phyloP scores from a whole-genome alignment of 768 basidiomycete species.

The Astraeus odoratus region DNA sequence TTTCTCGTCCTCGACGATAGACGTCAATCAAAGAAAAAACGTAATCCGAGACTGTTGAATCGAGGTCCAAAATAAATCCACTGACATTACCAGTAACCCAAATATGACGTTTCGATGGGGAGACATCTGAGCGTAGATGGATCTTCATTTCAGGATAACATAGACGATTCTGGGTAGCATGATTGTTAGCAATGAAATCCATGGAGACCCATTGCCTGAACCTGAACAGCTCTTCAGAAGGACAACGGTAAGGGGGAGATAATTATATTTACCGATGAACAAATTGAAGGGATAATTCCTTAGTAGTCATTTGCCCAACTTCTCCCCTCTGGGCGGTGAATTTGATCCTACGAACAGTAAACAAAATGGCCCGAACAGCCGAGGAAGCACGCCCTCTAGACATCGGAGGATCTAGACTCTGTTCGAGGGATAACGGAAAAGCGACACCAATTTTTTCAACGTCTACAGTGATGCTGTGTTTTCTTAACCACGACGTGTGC shows the following conservation, averaged over 20 bases:
- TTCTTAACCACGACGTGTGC: conserved; percentile 46
- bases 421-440: conserved; percentile 70
- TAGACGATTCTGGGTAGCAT: conserved; percentile 64
- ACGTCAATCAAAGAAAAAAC: conserved; percentile 81
- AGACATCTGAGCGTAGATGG: conserved; percentile 52
- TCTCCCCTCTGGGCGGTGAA: conserved; percentile 73
- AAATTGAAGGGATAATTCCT: conserved; percentile 79
- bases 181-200: conserved; percentile 67
- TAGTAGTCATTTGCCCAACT: conserved; percentile 68
- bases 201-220: conserved; percentile 68
- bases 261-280: conserved; percentile 50
- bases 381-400: conserved; percentile 32
- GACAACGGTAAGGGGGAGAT: not conserved
- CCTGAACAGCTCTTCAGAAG: conserved; percentile 31
- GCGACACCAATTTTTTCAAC: conserved; percentile 78
- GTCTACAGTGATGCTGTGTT: conserved; percentile 46
- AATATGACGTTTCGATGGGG: conserved; percentile 43
- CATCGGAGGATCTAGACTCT: conserved; percentile 44
- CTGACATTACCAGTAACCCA: conserved; percentile 66
- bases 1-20: conserved; percentile 73
- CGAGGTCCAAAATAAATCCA: conserved; percentile 81
- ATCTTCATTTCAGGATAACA: conserved; percentile 79
- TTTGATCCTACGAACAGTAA: conserved; percentile 68
- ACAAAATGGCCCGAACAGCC: conserved; percentile 74
- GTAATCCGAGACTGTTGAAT: conserved; percentile 71